Evolutionary conservation across 1,139 yeast species (phyloP).

Genomic region (Zygoascus sp.): DNA sequence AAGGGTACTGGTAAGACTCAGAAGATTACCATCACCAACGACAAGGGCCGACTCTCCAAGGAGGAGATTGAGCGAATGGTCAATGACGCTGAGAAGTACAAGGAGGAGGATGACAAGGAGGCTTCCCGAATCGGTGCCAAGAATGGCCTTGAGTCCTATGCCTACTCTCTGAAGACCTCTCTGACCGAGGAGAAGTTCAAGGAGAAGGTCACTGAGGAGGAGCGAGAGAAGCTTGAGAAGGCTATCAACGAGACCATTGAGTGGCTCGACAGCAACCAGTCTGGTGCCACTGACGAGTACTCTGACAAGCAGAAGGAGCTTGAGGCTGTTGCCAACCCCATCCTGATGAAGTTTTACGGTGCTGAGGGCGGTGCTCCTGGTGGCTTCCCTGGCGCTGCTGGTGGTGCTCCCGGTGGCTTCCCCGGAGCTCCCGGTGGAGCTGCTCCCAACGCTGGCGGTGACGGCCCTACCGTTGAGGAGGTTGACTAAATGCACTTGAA

Average conservation of each 20-base stretch:
- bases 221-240: constrained; percentile 71
- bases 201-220: constrained; percentile 78
- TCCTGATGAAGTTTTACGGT: constrained; percentile 83
- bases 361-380: constrained; percentile 52
- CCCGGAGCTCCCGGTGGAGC: constrained; percentile 51
- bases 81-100: constrained; percentile 81
- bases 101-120: constrained; percentile 81
- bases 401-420: constrained; percentile 67
- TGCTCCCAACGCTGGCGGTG: constrained; percentile 36
- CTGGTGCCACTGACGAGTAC: constrained; percentile 85
- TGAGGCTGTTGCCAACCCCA: constrained; percentile 90
- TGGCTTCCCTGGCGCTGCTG: constrained; percentile 59
- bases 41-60: constrained; percentile 93
- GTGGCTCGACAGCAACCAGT: constrained; percentile 85
- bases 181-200: constrained; percentile 74
- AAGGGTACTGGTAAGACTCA: constrained; percentile 81
- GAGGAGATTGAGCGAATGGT: constrained; percentile 96
- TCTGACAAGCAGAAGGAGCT: constrained; percentile 89
- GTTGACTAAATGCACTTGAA: constrained; percentile 75
- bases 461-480: constrained; percentile 90
- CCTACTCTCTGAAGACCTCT: constrained; percentile 84
- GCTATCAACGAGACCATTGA: constrained; percentile 81
- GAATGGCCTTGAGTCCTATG: constrained; percentile 90
- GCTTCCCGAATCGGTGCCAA: constrained; percentile 69
- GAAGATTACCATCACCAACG: constrained; percentile 83